phyloP scores from a whole-genome alignment of 495 filamentous ascomycete species.

The Penicillium dipodomyicola region DNA sequence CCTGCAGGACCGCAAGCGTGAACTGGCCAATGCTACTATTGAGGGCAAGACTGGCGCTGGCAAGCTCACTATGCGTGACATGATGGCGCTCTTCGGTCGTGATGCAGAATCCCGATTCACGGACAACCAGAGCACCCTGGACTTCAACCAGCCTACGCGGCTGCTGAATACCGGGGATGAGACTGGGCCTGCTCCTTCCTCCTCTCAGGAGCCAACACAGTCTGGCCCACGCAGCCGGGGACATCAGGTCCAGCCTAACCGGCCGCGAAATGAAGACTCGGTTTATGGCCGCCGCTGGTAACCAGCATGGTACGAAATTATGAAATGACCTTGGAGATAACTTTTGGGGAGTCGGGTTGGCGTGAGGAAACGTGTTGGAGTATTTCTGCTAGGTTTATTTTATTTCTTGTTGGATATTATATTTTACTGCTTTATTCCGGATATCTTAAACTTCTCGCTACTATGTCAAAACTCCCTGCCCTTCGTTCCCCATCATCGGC shows the following conservation, averaged over 20 bases:
- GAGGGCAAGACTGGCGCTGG: conserved; percentile 72
- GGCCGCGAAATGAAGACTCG: conserved; percentile 36
- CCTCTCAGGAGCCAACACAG: conserved; percentile 17
- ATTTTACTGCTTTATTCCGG: background rate
- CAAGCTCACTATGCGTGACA: conserved; percentile 91
- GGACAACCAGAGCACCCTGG: conserved; percentile 32
- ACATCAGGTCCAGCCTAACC: conserved; percentile 26
- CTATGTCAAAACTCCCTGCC: background rate
- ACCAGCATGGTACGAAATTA: conserved; percentile 15
- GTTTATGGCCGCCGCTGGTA: conserved; percentile 50
- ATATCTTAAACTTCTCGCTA: background rate
- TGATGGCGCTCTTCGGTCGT: conserved; percentile 81
- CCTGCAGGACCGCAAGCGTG: conserved; percentile 87
- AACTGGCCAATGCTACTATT: conserved; percentile 79
- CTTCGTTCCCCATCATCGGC: background rate
- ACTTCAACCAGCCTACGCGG: conserved; percentile 31
- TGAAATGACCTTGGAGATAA: conserved; percentile 1
- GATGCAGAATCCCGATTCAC: conserved; percentile 60
- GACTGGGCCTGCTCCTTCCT: background rate
- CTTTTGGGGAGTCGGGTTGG: conserved; percentile 4
- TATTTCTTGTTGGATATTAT: conserved; percentile 11
- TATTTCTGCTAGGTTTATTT: background rate
- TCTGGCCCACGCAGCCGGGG: conserved; percentile 31
- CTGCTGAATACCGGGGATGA: conserved; percentile 29
- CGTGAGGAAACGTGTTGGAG: background rate